Conservation (phyloP, 2,329 filamentous ascomycete species). For the Paecilomyces niveus region DNA sequence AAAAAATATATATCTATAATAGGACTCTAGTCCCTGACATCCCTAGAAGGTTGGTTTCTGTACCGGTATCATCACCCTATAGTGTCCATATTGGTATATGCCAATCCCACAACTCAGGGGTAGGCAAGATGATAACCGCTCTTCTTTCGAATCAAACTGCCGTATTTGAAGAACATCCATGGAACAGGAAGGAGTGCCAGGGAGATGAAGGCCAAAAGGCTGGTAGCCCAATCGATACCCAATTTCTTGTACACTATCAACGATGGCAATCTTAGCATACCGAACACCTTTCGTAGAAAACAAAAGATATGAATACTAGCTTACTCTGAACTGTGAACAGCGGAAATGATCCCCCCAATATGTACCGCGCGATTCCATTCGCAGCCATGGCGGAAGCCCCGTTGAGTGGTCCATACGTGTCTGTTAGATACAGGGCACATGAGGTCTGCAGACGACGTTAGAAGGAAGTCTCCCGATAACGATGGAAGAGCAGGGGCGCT, state of each 20-base stretch:
- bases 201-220: conserved; percentile 50
- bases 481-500: conserved; percentile 35
- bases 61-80: too few species aligned
- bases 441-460: conserved; percentile 8
- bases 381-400: conserved; percentile 24
- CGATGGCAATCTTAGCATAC: background rate
- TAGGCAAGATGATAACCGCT: background rate
- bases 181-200: conserved; percentile 36
- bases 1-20: too few species aligned
- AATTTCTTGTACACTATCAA: conserved; percentile 51
- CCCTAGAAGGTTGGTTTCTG: too few species aligned
- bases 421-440: conserved; percentile 26
- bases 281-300: background rate
- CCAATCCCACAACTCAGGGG: background rate
- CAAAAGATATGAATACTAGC: conserved; percentile 1
- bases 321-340: conserved; percentile 24
- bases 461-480: background rate
- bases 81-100: background rate
- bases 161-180: conserved; percentile 42
- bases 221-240: conserved; percentile 55
- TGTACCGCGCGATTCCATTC: conserved; percentile 25
- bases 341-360: conserved; percentile 27
- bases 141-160: conserved; percentile 17
- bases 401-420: conserved; percentile 20
- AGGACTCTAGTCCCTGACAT: too few species aligned